Base-by-base conservation (phyloP, 768 basidiomycete species). In the Mycena latifolia region DNA sequence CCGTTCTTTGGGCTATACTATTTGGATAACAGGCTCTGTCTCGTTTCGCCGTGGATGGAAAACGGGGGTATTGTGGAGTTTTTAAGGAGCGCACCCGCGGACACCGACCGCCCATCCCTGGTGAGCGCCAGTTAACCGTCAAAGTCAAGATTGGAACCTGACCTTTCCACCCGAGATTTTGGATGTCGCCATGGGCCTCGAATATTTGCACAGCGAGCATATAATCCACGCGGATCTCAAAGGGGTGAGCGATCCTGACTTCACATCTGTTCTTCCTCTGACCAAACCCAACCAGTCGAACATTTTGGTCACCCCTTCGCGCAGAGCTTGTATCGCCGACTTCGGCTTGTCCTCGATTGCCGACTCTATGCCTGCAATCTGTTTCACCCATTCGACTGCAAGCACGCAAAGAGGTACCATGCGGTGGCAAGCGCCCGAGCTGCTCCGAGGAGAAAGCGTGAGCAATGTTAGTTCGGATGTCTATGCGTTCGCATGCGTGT, bases 291-390 rank as follows among this genome's bases (percentile, higher is more conserved):
- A 2, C 0, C 61, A 86, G 84, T 74, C 74, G 15, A 86, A 87
- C 61, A 82, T 87, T 50, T 77, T 87, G 22, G 77, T 87, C 20
- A 81, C 81, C 8, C 74, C 69, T n/a, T n/a, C n/a, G n/a, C n/a
- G n/a, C n/a, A n/a, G n/a, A n/a, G n/a, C n/a, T n/a, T n/a, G n/a
- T n/a, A n/a, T n/a, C n/a, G n/a, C n/a, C n/a, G n/a, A n/a, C n/a
- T n/a, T n/a, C n/a, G n/a, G n/a, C n/a, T n/a, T n/a, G n/a, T n/a
- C n/a, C n/a, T n/a, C n/a, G n/a, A n/a, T n/a, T n/a, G n/a, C n/a
- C n/a, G n/a, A n/a, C n/a, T n/a, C n/a, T n/a, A n/a, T n/a, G n/a
- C n/a, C n/a, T n/a, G 67, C 72, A 2, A 50, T 74, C 20, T 69
- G 58, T 51, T 70, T 68, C 24, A 66, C 57, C 14, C 45, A 73